Evolutionary conservation across 352 stramenopile genomes (phyloP).

Genomic region (Globisporangium camurandrum): DNA sequence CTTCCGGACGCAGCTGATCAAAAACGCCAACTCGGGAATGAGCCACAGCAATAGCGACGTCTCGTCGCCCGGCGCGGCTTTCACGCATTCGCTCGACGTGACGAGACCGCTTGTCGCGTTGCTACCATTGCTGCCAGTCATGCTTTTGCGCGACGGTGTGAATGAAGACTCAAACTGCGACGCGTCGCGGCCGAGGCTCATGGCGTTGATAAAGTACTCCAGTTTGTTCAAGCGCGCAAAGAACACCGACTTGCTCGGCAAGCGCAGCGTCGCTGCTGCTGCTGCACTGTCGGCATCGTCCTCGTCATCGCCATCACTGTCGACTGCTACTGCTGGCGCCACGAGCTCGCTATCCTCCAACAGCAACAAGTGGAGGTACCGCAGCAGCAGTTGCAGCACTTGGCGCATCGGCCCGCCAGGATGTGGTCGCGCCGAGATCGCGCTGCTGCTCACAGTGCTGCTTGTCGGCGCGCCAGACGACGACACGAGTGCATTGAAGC

Average conservation of each 20-base stretch:
- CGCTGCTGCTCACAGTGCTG: conserved; percentile 14
- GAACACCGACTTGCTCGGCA: conserved; percentile 57
- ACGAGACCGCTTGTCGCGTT: conserved; percentile 33
- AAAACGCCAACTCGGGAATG: conserved; percentile 51
- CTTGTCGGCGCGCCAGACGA: conserved; percentile 12
- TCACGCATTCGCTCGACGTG: conserved; percentile 45
- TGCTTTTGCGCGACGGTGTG: conserved; percentile 33
- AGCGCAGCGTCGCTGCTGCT: conserved; percentile 12
- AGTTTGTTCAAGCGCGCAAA: conserved; percentile 74
- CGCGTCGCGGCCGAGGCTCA: conserved; percentile 63
- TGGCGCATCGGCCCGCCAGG: conserved; percentile 78
- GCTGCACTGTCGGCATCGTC: background rate
- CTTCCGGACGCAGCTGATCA: conserved; percentile 58
- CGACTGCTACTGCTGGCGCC: conserved; percentile 15
- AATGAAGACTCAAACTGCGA: conserved; percentile 72
- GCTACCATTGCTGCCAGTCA: conserved; percentile 4
- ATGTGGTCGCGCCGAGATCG: conserved; percentile 56
- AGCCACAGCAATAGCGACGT: conserved; percentile 74
- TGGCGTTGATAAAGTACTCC: conserved; percentile 79
- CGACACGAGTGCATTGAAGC: conserved; percentile 32
- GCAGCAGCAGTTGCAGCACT: conserved; percentile 65
- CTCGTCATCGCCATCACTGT: conserved; percentile 10
- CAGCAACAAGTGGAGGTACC: conserved; percentile 66
- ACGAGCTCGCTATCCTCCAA: conserved; percentile 35
- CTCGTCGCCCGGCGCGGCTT: conserved; percentile 62